phyloP scores from a whole-genome alignment of 495 filamentous ascomycete genomes.

The Aspergillus asperescens region DNA sequence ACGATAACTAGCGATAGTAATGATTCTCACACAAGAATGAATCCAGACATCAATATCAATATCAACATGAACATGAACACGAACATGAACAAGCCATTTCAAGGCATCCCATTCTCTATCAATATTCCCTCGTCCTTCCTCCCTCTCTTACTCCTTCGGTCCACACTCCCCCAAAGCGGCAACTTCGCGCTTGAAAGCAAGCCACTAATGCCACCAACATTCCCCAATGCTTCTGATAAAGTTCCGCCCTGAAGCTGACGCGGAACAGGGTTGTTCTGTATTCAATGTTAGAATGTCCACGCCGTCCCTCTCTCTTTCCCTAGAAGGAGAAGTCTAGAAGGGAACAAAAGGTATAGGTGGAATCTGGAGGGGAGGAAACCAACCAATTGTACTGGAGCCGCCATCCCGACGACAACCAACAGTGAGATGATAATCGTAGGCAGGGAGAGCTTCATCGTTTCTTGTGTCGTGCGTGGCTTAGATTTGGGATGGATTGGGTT shows the following conservation, averaged over 20 bases:
- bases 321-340: not conserved
- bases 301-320: too few relatives aligned
- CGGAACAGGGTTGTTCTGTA: not conserved
- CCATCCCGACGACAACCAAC: conserved; percentile 4
- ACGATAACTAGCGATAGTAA: not conserved
- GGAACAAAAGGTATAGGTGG: not conserved
- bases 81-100: not conserved
- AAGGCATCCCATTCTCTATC: too few relatives aligned
- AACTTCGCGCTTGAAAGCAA: not conserved
- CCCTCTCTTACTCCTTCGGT: not conserved
- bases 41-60: not conserved
- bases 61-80: not conserved
- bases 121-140: too few relatives aligned
- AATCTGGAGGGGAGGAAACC: not conserved
- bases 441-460: conserved; percentile 16
- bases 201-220: not conserved
- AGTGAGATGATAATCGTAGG: conserved; percentile 3
- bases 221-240: not conserved
- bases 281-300: too few relatives aligned
- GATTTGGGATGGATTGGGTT: not conserved
- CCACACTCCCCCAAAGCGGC: not conserved
- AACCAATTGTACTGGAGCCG: conserved; percentile 13
- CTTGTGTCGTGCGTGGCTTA: not conserved
- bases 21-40: not conserved
- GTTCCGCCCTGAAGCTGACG: not conserved